phyloP scores from a whole-genome alignment of 2,329 filamentous ascomycete species.

The Esteya vermicola region DNA sequence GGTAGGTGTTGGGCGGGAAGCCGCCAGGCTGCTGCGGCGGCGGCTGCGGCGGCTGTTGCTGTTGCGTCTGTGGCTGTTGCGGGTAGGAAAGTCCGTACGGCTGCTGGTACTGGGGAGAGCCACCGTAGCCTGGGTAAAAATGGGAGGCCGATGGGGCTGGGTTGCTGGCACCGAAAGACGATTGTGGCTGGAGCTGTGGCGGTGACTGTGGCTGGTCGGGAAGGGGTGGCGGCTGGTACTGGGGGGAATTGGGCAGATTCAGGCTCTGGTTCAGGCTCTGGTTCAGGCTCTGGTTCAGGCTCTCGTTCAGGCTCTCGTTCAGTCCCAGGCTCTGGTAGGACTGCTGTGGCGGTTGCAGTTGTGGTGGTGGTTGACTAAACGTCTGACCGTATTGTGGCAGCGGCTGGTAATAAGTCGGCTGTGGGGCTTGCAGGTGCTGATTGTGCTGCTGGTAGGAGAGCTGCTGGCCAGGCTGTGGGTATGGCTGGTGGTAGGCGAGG shows the following conservation, averaged over 20 bases:
- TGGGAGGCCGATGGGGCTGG: not conserved
- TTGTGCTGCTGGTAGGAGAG: slow-evolving; percentile 2
- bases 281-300: not conserved
- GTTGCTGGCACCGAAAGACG: not conserved
- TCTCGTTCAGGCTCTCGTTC: no score
- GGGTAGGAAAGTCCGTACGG: not conserved
- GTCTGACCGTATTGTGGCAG: slow-evolving; percentile 5
- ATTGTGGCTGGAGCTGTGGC: slow-evolving; percentile 1
- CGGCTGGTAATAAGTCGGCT: slow-evolving; percentile 9
- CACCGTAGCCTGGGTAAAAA: slow-evolving; percentile 2
- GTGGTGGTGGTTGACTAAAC: slow-evolving; percentile 5
- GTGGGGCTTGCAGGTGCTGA: slow-evolving; percentile 11
- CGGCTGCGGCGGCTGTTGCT: not conserved
- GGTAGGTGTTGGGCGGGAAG: slow-evolving; percentile 5
- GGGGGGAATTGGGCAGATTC: no score
- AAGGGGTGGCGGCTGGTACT: no score
- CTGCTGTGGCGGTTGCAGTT: slow-evolving; percentile 1
- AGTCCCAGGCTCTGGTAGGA: no score
- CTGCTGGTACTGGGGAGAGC: slow-evolving; percentile 4
- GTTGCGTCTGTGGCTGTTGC: slow-evolving; percentile 12
- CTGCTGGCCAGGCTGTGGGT: slow-evolving; percentile 13
- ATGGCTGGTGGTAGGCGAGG: slow-evolving; percentile 14
- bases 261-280: no score
- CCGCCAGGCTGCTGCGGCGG: slow-evolving; percentile 4
- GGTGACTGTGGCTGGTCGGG: no score